phyloP scores from a whole-genome alignment of 2,329 filamentous ascomycete species.

The Periconia sp. region DNA sequence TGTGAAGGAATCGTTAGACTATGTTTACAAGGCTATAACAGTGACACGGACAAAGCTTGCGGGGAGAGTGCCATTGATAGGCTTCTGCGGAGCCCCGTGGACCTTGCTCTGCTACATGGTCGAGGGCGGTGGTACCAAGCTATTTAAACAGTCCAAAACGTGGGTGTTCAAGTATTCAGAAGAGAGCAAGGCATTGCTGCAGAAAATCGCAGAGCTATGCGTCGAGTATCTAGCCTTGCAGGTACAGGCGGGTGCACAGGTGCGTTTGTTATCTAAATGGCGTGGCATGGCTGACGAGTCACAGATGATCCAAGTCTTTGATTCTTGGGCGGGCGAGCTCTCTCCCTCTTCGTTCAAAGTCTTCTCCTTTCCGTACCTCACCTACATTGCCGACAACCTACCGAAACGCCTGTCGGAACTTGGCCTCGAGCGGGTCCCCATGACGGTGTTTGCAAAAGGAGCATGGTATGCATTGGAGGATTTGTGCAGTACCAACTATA shows the following conservation, averaged over 20 bases:
- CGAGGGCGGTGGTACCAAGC: conserved; percentile 92
- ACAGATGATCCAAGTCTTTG: conserved; percentile 91
- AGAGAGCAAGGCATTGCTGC: conserved; percentile 79
- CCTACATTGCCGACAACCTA: conserved; percentile 81
- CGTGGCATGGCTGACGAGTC: conserved; percentile 17
- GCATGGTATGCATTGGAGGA: conserved; percentile 94
- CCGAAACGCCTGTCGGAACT: conserved; percentile 76
- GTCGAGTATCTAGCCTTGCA: conserved; percentile 93
- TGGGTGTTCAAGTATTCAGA: conserved; percentile 92
- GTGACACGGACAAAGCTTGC: conserved; percentile 86
- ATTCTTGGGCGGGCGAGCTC: conserved; percentile 96
- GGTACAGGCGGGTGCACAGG: conserved; percentile 90
- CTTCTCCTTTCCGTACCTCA: conserved; percentile 86
- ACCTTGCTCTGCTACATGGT: conserved; percentile 99
- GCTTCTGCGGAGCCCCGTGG: conserved; percentile 97
- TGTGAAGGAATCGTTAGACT: conserved; percentile 82
- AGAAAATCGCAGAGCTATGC: conserved; percentile 92
- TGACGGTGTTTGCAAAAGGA: conserved; percentile 98
- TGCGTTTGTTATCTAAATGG: conserved; percentile 36
- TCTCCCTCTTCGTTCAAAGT: conserved; percentile 81
- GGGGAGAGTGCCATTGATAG: conserved; percentile 89
- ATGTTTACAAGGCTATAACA: conserved; percentile 95
- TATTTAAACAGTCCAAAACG: conserved; percentile 92
- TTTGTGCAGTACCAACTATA: conserved; percentile 85
- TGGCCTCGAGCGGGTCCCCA: conserved; percentile 80